Conservation (phyloP, 768 basidiomycete genomes). For the Chiua virens region DNA sequence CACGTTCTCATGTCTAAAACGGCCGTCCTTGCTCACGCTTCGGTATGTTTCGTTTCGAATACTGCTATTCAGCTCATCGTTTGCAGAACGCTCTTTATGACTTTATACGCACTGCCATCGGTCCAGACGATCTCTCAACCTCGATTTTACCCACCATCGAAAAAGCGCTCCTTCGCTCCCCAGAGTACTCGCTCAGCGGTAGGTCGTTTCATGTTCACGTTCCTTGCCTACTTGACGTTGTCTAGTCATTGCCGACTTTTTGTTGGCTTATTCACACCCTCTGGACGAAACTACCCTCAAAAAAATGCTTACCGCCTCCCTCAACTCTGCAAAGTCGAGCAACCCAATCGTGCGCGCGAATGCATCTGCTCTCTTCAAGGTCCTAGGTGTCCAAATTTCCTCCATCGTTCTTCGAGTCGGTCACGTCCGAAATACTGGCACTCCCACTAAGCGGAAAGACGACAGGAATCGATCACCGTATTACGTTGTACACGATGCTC, state of each 20-base stretch:
- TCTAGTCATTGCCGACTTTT: slow-evolving; percentile 58
- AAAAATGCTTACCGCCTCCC: slow-evolving; percentile 53
- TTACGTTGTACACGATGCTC: slow-evolving; percentile 80
- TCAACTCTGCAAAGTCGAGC: slow-evolving; percentile 74
- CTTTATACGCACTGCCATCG: slow-evolving; percentile 57
- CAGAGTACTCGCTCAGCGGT: slow-evolving; percentile 75
- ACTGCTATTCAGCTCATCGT: slow-evolving; percentile 6
- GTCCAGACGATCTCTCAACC: slow-evolving; percentile 48
- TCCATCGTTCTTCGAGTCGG: slow-evolving; percentile 40
- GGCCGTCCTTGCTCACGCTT: slow-evolving; percentile 55
- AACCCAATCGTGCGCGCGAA: slow-evolving; percentile 59
- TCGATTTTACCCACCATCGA: slow-evolving; percentile 72
- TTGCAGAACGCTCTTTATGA: slow-evolving; percentile 54
- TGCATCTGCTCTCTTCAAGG: slow-evolving; percentile 58
- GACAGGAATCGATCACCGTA: slow-evolving; percentile 81
- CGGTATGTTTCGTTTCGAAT: slow-evolving; percentile 40
- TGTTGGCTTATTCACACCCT: slow-evolving; percentile 51
- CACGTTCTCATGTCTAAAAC: slow-evolving; percentile 69
- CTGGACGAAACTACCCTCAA: slow-evolving; percentile 50
- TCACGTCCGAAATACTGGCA: slow-evolving; percentile 65
- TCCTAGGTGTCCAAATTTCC: slow-evolving; percentile 37
- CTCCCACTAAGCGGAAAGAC: slow-evolving; percentile 85
- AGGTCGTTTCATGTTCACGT: slow-evolving; percentile 15
- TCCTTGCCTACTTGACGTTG: neutral
- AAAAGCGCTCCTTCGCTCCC: slow-evolving; percentile 77